Evolutionary conservation across 2,329 filamentous ascomycete species (phyloP).

Genomic region (Huntiella decipiens): DNA sequence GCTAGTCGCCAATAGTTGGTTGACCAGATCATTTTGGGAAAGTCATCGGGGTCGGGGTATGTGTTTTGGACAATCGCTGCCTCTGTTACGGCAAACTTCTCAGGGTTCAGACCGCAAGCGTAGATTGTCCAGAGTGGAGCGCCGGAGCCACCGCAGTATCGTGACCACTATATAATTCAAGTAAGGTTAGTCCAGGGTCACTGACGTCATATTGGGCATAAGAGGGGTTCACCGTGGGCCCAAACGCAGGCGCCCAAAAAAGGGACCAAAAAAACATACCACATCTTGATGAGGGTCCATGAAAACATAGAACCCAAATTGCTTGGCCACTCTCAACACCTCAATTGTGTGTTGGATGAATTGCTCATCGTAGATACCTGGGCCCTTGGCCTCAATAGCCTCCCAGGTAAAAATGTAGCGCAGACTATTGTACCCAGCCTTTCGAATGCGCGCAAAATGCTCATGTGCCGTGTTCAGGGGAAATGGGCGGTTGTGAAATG

Average conservation of each 20-base stretch:
- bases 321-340: slow-evolving; percentile 62
- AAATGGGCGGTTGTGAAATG: slow-evolving; percentile 76
- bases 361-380: slow-evolving; percentile 80
- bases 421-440: slow-evolving; percentile 90
- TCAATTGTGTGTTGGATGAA: slow-evolving; percentile 86
- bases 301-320: slow-evolving; percentile 88
- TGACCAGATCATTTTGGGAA: slow-evolving; percentile 98
- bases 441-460: slow-evolving; percentile 71
- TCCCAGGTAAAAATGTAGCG: slow-evolving; percentile 98
- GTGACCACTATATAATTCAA: slow-evolving; percentile 50
- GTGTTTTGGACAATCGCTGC: slow-evolving; percentile 91
- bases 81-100: slow-evolving; percentile 68
- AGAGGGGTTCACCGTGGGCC: no score
- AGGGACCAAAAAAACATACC: slow-evolving; percentile 28
- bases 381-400: slow-evolving; percentile 83
- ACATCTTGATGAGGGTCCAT: slow-evolving; percentile 99
- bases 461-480: slow-evolving; percentile 60
- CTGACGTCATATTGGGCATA: neutral
- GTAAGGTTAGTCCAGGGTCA: slow-evolving; percentile 14
- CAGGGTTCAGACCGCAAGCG: slow-evolving; percentile 76
- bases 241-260: no score
- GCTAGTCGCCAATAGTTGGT: slow-evolving; percentile 87
- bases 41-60: slow-evolving; percentile 64
- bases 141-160: slow-evolving; percentile 83
- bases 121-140: slow-evolving; percentile 97